Evolutionary conservation across 805 yeast genomes (phyloP).

Genomic region (Saccharomycopsis fibuligera): DNA sequence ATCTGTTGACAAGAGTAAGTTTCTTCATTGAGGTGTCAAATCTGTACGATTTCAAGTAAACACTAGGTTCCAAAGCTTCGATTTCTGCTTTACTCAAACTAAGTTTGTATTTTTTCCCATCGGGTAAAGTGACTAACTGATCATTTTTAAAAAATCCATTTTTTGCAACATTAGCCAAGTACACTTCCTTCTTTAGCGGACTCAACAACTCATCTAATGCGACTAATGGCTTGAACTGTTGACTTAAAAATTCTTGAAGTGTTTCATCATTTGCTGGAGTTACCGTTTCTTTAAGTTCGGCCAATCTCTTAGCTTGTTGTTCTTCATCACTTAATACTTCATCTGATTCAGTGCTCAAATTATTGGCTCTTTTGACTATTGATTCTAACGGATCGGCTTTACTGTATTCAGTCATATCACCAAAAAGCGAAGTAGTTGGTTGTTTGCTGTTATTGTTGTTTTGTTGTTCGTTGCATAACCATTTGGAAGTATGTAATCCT

Average conservation of each 20-base stretch:
- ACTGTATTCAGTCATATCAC: conserved; percentile 70
- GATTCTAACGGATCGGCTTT: conserved; percentile 43
- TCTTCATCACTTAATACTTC: conserved; percentile 24
- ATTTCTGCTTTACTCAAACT: conserved; percentile 58
- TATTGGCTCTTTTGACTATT: conserved; percentile 9
- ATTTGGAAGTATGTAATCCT: too few relatives aligned
- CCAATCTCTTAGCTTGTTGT: conserved; percentile 20
- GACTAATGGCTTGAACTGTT: conserved; percentile 38
- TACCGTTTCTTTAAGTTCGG: conserved; percentile 26
- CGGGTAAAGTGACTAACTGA: conserved; percentile 31
- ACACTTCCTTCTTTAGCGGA: conserved; percentile 65
- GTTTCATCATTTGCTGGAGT: conserved; percentile 26
- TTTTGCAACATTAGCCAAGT: conserved; percentile 49
- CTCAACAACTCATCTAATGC: conserved; percentile 54
- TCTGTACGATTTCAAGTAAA: conserved; percentile 75
- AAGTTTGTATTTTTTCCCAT: conserved; percentile 48
- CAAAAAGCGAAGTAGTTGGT: conserved; percentile 87
- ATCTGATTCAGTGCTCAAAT: not conserved
- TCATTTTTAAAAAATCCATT: conserved; percentile 68
- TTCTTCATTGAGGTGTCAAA: conserved; percentile 85
- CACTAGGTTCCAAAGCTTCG: conserved; percentile 78
- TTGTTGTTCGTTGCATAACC: too few relatives aligned
- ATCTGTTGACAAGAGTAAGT: conserved; percentile 71
- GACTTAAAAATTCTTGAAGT: conserved; percentile 47
- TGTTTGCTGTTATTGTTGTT: too few relatives aligned